Evolutionary conservation across 441 rosid species (phyloP), one percentile per base, ranked within the genome.

Genomic region (Pelargonium australe): DNA sequence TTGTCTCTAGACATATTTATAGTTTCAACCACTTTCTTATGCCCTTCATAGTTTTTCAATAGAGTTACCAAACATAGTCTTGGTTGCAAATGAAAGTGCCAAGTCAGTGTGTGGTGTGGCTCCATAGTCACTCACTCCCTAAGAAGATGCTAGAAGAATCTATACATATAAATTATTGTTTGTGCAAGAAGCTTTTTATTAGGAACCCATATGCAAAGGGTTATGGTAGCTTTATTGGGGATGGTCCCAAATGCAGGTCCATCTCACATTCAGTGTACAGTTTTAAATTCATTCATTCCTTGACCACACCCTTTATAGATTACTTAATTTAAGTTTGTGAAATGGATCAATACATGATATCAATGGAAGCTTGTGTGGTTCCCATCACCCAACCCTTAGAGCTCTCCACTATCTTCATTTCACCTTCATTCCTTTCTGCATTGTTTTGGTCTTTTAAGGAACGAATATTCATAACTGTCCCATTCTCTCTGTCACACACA

Each of bases 121-220:
- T 49, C 17, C 57, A 49, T 5, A 12, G 16, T 5, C n/a, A 45
- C 51, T 45, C 51, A 9, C 51, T 9, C 51, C n/a, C 57, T 49
- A 49, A 49, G 57, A 49, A 49, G 57, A 49, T 49, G 57, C 57
- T 49, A 49, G 57, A 49, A 49, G 57, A 49, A 49, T 49, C 57
- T 12, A 49, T 47, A 25, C 37, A 34, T 34, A 45, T 45, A 45
- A 45, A 45, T 10, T 45, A 45, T 45, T 8, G 51, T 10, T 45
- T 45, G 51, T 45, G 51, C 3, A 13, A 45, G 51, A 45, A 45
- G 51, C 51, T 45, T 45, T 45, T 9, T 9, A 9, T 45, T 45
- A 45, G 13, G 51, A 13, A 49, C 57, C 57, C 57, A 49, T 49
- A 49, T n/a, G n/a, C 16, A 12, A 49, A 12, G 16, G 57, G 57